phyloP scores from a whole-genome alignment of 2,329 filamentous ascomycete species.

The Talaromyces marneffei region DNA sequence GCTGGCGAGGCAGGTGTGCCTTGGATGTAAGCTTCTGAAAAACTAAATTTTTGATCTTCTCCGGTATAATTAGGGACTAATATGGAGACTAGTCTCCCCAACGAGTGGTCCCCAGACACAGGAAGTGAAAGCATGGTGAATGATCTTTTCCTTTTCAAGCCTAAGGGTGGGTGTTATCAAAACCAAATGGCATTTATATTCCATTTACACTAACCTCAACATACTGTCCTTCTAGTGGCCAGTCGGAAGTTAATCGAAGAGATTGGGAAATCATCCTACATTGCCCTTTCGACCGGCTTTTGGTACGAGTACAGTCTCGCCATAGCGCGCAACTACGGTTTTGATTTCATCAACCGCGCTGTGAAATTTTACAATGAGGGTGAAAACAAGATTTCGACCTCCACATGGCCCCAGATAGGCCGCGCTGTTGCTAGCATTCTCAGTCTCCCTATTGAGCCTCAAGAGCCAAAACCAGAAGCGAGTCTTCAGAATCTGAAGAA shows the following conservation, averaged over 20 bases:
- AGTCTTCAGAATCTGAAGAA: constrained; percentile 39
- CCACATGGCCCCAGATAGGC: constrained; percentile 21
- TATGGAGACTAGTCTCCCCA: neutral
- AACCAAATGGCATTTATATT: neutral
- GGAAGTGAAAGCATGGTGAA: neutral
- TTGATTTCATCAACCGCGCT: constrained; percentile 42
- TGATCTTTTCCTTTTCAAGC: neutral
- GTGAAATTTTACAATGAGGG: constrained; percentile 53
- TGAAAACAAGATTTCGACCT: constrained; percentile 41
- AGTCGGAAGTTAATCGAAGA: constrained; percentile 17
- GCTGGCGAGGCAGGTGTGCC: constrained; percentile 51
- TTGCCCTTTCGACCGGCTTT: constrained; percentile 43
- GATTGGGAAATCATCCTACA: constrained; percentile 32
- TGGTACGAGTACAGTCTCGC: constrained; percentile 52
- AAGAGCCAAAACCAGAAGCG: constrained; percentile 34
- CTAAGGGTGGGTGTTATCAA: neutral
- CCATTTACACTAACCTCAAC: neutral
- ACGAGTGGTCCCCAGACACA: neutral
- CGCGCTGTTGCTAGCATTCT: constrained; percentile 50
- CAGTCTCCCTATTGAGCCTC: constrained; percentile 33
- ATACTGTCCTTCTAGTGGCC: neutral
- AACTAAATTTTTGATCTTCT: neutral
- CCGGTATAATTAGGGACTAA: neutral
- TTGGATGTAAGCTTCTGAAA: constrained; percentile 20
- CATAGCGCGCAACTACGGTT: constrained; percentile 39